Base-by-base conservation (phyloP, 805 yeast genomes). In the Jamesozyma spencerorum region DNA sequence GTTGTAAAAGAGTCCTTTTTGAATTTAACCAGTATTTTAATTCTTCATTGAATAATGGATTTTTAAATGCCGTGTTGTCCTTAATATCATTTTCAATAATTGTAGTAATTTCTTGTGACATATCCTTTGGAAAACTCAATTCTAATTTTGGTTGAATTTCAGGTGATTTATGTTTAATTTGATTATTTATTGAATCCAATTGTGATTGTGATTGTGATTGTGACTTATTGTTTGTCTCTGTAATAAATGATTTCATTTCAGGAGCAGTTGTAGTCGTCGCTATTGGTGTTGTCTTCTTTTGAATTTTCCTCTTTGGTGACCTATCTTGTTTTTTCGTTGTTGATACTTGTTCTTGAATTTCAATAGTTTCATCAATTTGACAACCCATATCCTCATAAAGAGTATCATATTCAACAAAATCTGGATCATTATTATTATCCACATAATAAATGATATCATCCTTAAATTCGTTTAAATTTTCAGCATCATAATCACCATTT, bases 391-490 rank as follows among this genome's bases (percentile, higher is more conserved):
- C 85, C 50, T 92, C 97, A 62, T 90, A 92, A 45, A 90, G 75
- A 12, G 85, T 87, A 51, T 88, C 96, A 61, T 90, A 95, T 55
- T 87, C 97, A 27, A 88, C 81, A 60, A 87, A 90, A 54, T 88
- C 95, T 4, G 79, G 88, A 41, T 87, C 96, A 61, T 83, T 92
- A 57, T 90, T 90, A 47, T 86, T 83, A 51, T 92, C 97, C 24
- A 92, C 92, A 60, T 85, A 88, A 65, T 92, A 90, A 50, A 76
- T 84, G 58, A 90, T 83, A 60, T 90, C 97, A 39, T 90, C 97
- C 57, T 81, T 79, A 42, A 86, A 75, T 18, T 72, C 80, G 51
- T 80, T 80, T 8, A 90, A 77, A 38, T 75, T 74, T 15, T 83
- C 94, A 2, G 87, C 81, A 29, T 81, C 86, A 47, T 92, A 64